Base-by-base conservation (phyloP, 2,329 filamentous ascomycete species). In the Cladobotryum mycophilum region DNA sequence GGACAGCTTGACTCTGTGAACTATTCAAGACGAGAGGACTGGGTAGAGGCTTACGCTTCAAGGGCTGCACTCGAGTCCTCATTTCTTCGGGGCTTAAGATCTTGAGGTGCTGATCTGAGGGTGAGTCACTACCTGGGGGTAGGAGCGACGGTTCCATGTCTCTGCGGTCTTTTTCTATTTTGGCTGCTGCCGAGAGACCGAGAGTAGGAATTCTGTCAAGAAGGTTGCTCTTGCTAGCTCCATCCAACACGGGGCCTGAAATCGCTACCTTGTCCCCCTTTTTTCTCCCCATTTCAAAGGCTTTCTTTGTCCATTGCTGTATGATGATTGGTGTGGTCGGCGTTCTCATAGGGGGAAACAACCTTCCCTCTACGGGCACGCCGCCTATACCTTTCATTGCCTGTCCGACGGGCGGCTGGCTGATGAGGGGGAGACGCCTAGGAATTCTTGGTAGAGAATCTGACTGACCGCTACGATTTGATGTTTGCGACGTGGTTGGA, bases 111-210 rank as follows among this genome's bases (percentile, higher is more conserved):
- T 65, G 42, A 22, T 33, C 17, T 5, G 25, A 18, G 3, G 68
- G 67, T 36, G 67, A 65, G 35, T 68, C 59, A 4, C 68, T 58
- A 36, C 58, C 62, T 3, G 68, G 65, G 1, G 62, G 60, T 14
- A 61, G 56, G 14, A 63, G 61, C 48, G 61, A 49, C 3, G 60
- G 55, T 25, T 55, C 56, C 47, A 66, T 64, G 5, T 65, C 69
- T 14, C 74, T 66, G 45, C 72, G 68, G 47, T 75, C 67, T 53
- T 61, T 71, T 41, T 81, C 76, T 13, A 72, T 70, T 52, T 58
- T 66, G 1, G 69, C 73, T 2, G 78, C 78, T 1, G 73, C 74
- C 9, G 70, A 67, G 34, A 81, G 65, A 48, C 77, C 77, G 30
- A 80, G 65, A 0, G 76, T 79, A 5, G 70, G 60, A 15, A 77